phyloP scores from a whole-genome alignment of 768 basidiomycete genomes.

The Kwoniella europaea region DNA sequence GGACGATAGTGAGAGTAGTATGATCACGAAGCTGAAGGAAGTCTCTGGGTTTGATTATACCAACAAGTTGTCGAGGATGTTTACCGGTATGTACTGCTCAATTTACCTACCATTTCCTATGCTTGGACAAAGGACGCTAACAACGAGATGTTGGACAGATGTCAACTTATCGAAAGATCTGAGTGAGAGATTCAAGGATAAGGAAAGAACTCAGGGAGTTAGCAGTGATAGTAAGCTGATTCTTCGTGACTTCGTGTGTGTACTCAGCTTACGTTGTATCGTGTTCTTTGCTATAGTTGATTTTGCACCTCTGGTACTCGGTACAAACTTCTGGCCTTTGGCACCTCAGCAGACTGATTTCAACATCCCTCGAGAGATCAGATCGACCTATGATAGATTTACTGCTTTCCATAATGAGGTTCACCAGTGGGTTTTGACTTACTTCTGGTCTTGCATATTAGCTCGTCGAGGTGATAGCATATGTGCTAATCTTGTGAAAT shows the following conservation, averaged over 20 bases:
- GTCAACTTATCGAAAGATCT: conserved; percentile 94
- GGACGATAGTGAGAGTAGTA: conserved; percentile 93
- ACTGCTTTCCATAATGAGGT: conserved; percentile 82
- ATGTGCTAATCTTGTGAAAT: no score
- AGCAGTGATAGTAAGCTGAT: conserved; percentile 17
- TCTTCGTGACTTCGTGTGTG: background rate
- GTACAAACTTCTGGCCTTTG: conserved; percentile 95
- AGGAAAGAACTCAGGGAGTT: conserved; percentile 72
- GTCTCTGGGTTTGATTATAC: conserved; percentile 97
- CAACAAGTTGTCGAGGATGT: conserved; percentile 94
- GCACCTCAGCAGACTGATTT: conserved; percentile 77
- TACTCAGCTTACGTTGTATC: background rate
- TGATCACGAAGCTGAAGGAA: conserved; percentile 97
- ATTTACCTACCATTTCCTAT: background rate
- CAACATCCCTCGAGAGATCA: conserved; percentile 83
- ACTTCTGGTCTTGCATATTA: no score
- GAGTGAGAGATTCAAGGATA: conserved; percentile 91
- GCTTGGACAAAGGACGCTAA: conserved; percentile 23
- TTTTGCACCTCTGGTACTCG: conserved; percentile 90
- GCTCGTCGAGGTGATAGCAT: background rate
- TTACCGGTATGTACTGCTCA: conserved; percentile 70
- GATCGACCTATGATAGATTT: conserved; percentile 87
- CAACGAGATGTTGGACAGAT: conserved; percentile 62
- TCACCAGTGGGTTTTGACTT: conserved; percentile 34
- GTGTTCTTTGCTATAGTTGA: conserved; percentile 63